phyloP scores from a whole-genome alignment of 2,329 filamentous ascomycete genomes.

The Fusarium sp. region DNA sequence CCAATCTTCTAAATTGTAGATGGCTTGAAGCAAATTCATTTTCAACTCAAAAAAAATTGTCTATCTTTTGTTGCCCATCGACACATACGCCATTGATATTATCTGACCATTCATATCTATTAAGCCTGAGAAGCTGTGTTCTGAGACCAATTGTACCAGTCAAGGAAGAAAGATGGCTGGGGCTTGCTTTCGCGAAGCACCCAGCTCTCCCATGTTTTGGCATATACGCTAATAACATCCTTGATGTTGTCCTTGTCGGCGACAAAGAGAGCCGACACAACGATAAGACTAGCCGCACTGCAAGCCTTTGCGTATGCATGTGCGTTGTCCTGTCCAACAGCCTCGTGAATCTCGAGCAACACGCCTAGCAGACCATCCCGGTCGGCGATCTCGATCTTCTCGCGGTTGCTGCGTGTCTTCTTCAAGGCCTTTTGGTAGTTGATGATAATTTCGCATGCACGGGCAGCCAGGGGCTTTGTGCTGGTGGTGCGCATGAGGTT shows the following conservation, averaged over 20 bases:
- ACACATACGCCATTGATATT: background rate
- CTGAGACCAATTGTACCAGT: slow-evolving; percentile 81
- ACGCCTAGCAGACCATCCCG: slow-evolving; percentile 66
- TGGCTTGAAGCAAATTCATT: background rate
- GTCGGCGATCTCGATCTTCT: slow-evolving; percentile 53
- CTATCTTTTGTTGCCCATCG: background rate
- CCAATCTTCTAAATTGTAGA: background rate
- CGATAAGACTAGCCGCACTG: slow-evolving; percentile 76
- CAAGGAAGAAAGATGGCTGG: slow-evolving; percentile 74
- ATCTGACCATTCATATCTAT: background rate
- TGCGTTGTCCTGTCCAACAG: slow-evolving; percentile 72
- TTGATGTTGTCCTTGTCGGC: slow-evolving; percentile 65
- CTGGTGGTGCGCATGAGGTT: slow-evolving; percentile 79
- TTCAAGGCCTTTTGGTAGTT: slow-evolving; percentile 76
- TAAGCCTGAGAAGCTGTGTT: slow-evolving; percentile 56
- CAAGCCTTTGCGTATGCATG: slow-evolving; percentile 80
- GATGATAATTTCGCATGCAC: slow-evolving; percentile 77
- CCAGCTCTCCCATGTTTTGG: slow-evolving; percentile 68
- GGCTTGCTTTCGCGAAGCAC: slow-evolving; percentile 69
- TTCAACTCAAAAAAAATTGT: background rate
- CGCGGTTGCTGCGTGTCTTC: slow-evolving; percentile 62
- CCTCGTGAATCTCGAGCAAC: slow-evolving; percentile 75
- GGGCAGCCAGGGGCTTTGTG: slow-evolving; percentile 79
- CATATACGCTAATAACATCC: slow-evolving; percentile 73
- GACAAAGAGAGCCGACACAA: slow-evolving; percentile 71